Evolutionary conservation across 2,329 filamentous ascomycete species (phyloP), one percentile per base, ranked within the genome.

Genomic region (Fusarium aywerte): DNA sequence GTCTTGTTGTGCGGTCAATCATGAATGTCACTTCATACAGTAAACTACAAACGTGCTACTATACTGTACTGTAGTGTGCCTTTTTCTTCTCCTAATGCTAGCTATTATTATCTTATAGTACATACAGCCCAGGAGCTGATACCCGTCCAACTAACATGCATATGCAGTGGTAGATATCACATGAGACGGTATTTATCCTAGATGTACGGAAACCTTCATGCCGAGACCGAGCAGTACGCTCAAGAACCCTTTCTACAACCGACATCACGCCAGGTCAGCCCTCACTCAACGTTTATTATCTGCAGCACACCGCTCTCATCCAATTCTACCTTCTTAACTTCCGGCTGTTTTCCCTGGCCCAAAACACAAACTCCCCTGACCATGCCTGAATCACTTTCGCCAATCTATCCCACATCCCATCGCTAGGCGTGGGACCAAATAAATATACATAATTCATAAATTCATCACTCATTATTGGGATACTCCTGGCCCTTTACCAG

Each of bases 401-500:
- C 35, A 45, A 39, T 45, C 36, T 42, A 33, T 61, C 57, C 31
- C 39, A 48, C 67, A 48, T 36, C 54, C 39, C 12, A 62, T 67
- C 40, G 36, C 49, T 49, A 35, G 48, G 38, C 33, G 40, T 40
- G 18, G 50, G 48, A 54, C 20, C 39, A 54, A 65, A 65, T 31
- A 62, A 64, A 65, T 35, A 61, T 58, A 57, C 58, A 59, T 71
- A 68, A 70, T 59, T 73, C 65, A 65, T 72, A 67, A 61, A 58
- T 74, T 76, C 65, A 61, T 69, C 72, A 74, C 42, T 83, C 80
- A 72, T 83, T 79, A 54, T 80, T 80, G 49, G 82, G 80, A 65
- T 82, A 71, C 61, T 73, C 71, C 44, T 70, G 54, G 80, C 83
- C 69, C 57, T 90, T 86, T 36, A 89, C 81, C 54, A 93, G 78